phyloP scores from a whole-genome alignment of 345 rosid species.

The Brassica napus region DNA sequence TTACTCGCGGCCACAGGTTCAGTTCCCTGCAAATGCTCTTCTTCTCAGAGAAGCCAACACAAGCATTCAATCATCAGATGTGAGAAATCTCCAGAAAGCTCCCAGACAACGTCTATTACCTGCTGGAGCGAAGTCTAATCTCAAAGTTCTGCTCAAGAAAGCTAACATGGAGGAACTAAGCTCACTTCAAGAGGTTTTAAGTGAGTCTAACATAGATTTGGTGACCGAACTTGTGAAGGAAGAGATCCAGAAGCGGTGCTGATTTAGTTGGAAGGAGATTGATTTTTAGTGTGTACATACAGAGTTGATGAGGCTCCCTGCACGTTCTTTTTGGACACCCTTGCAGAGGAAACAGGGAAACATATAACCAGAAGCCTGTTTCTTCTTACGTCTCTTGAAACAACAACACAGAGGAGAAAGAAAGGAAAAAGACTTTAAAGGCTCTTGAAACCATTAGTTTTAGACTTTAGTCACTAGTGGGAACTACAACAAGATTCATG shows the following conservation, averaged over 20 bases:
- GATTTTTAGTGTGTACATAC: background rate
- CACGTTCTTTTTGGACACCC: background rate
- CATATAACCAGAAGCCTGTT: background rate
- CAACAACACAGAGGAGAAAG: background rate
- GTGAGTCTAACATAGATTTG: conserved; percentile 42
- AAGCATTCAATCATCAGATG: conserved; percentile 28
- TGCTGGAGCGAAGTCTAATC: conserved; percentile 42
- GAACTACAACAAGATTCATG: too few relatives aligned
- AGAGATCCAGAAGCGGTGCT: background rate
- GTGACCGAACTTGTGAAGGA: conserved; percentile 26
- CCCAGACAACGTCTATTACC: conserved; percentile 36
- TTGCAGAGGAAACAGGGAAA: background rate
- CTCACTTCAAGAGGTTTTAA: conserved; percentile 49
- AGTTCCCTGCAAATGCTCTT: conserved; percentile 51
- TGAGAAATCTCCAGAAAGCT: conserved; percentile 26
- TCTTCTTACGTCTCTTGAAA: too few relatives aligned
- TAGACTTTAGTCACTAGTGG: background rate
- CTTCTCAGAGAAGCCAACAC: conserved; percentile 37
- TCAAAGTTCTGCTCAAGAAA: conserved; percentile 69
- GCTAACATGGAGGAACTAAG: conserved; percentile 66
- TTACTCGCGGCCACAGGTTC: conserved; percentile 77
- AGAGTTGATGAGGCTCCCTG: background rate
- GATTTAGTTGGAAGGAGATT: background rate
- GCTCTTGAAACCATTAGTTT: background rate
- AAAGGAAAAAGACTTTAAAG: background rate